Evolutionary conservation across 192 early-diverging fungal genomes (phyloP), one percentile per base, ranked within the genome.

Genomic region (Backusella mclennaniae): DNA sequence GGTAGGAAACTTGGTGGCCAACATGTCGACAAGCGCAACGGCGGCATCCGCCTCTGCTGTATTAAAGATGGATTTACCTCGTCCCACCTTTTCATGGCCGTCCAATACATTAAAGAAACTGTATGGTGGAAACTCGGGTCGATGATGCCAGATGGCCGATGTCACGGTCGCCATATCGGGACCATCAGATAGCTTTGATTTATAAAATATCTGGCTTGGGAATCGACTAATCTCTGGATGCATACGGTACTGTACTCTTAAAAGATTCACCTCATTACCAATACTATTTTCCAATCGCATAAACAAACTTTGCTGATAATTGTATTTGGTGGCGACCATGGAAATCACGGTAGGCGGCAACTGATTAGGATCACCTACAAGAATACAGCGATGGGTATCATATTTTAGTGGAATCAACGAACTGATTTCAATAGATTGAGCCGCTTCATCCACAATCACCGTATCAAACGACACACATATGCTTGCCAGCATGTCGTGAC

Each of bases 181-280:
- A 1, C 93, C 94, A 75, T 99, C 95, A 23, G 85, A 77, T 9
- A 99, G 85, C 69, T 83, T 63, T 0, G 88, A 90, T 17, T 89
- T 83, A 82, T 99, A 99, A 75, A 99, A 98, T 35, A 90, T 82
- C 2, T 79, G 74, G 26, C 89, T 92, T 1, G 96, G 96, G 70
- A 97, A 95, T 11, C 36, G 69, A 41, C 94, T 95, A 21, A 99
- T 97, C 31, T 91, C 86, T 0, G 96, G 95, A 77, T 99, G 95
- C 97, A 99, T 98, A 76, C 96, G 94, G 81, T 98, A 99, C 86
- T 99, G 96, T 59, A 97, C 96, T 74, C 92, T 95, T 42, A 99
- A 82, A 53, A 99, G 82, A 74, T 90, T 89, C 14, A 97, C 92
- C 3, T 83, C 81, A 2, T 90, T 71, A 1, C 92, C 93, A 21